Base-by-base conservation (phyloP, 176 grass and related monocot species). In the Bothriochloa decipiens region DNA sequence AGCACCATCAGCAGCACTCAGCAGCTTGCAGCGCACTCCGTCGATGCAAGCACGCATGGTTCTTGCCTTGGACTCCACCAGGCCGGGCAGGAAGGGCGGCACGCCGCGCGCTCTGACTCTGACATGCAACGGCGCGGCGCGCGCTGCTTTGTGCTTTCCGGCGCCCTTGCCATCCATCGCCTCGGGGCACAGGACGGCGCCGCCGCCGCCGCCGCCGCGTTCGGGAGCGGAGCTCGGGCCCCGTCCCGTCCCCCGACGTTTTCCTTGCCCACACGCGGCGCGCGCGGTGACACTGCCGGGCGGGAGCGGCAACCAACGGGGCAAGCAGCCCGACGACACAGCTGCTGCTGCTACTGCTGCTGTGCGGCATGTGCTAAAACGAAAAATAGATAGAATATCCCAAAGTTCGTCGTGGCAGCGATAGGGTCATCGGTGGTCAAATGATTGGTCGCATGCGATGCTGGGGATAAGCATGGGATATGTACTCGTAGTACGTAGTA, bases 61-160 rank as follows among this genome's bases (percentile, higher is more conserved):
- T 82, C 79, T 62, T 87, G 72, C 72, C 65, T 82, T 83, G 80
- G 50, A 78, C 73, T 64, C 52, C 80, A 77, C 45, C 12, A 3
- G 13, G 46, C 43, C 78, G 12, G 70, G 20, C 85, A 69, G 13
- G 9, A n/a, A n/a, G 22, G 3, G 55, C 52, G 74, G 47, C 27
- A 20, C 39, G 29, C 29, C 29, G 29, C 29, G 9, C 79, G 45
- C 45, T 1, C 49, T 2, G 68, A 27, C 45, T 1, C 49, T 2
- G 68, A 27, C 67, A 22, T 5, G 20, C 42, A 2, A 20, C 50
- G 17, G 52, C 43, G 8, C 12, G 43, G 10, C 39, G 1, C 2
- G 43, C 2, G 40, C 2, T 32, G 11, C 42, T 43, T 43, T 13
- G 45, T 58, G 20, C 53, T 58, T 10, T 10, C 53, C 20, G 80